Conservation (phyloP, 1,139 yeast genomes). For the Ogataea hybrid region DNA sequence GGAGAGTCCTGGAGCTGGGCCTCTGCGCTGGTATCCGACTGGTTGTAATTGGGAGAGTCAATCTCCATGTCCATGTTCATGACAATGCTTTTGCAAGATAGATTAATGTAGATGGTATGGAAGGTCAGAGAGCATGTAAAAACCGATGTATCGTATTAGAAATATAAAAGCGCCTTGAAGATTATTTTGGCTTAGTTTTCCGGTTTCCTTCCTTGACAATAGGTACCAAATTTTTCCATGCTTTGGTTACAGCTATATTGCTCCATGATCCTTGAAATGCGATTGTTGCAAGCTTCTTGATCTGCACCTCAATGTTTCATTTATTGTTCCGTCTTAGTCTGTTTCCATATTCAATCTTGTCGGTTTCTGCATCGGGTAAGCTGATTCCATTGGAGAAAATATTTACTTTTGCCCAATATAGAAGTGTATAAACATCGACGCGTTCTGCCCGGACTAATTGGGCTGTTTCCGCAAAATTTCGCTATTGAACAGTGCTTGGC, state of each 20-base stretch:
- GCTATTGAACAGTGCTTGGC: background rate
- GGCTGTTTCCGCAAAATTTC: background rate
- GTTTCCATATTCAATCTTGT: constrained; percentile 3
- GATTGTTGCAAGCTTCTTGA: background rate
- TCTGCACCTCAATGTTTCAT: constrained; percentile 12
- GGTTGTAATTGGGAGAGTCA: constrained; percentile 22
- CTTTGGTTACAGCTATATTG: background rate
- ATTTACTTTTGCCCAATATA: constrained; percentile 7
- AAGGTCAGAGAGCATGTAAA: constrained; percentile 4
- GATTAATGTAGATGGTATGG: background rate
- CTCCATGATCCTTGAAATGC: background rate
- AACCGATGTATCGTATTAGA: constrained; percentile 5
- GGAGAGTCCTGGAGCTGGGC: constrained; percentile 24
- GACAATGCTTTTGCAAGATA: background rate
- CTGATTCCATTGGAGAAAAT: constrained; percentile 2
- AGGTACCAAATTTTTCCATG: background rate
- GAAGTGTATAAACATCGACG: constrained; percentile 4
- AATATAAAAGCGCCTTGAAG: constrained; percentile 5
- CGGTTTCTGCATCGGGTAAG: constrained; percentile 6
- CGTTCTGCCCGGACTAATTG: background rate
- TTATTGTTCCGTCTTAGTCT: constrained; percentile 4
- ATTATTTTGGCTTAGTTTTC: constrained; percentile 1
- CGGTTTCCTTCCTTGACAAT: background rate
- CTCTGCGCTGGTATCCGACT: constrained; percentile 11
- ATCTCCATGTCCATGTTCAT: constrained; percentile 22